phyloP scores from a whole-genome alignment of 305 asterid species.

The Fraxinus platypoda region DNA sequence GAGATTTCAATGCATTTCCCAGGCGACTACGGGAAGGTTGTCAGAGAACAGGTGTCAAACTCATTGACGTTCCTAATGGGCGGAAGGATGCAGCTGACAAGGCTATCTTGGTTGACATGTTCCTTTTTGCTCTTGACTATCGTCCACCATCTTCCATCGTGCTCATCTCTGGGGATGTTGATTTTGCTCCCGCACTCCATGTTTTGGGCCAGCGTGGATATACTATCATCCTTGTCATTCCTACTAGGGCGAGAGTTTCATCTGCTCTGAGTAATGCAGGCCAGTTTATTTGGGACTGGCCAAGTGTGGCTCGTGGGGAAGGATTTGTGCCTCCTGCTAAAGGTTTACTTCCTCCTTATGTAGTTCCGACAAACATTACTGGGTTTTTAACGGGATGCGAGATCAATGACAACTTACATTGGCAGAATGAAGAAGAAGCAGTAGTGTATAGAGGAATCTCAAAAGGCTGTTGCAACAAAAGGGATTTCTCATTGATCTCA shows the following conservation, averaged over 20 bases:
- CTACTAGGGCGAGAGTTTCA: constrained; percentile 66
- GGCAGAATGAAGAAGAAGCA: constrained; percentile 77
- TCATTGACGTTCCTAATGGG: constrained; percentile 86
- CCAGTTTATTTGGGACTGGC: constrained; percentile 93
- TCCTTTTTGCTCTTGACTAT: constrained; percentile 92
- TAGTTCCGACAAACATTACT: constrained; percentile 39
- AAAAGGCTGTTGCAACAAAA: constrained; percentile 31
- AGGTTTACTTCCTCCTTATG: constrained; percentile 33
- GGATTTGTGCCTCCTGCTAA: constrained; percentile 64
- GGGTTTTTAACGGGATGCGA: constrained; percentile 41
- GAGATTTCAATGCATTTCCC: constrained; percentile 84
- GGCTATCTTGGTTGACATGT: constrained; percentile 95
- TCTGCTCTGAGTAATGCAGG: constrained; percentile 89
- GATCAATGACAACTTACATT: constrained; percentile 41
- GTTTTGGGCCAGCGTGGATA: constrained; percentile 95
- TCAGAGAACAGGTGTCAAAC: constrained; percentile 94
- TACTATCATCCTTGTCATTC: constrained; percentile 80
- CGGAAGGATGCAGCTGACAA: constrained; percentile 97
- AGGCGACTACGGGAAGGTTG: constrained; percentile 88
- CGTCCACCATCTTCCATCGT: constrained; percentile 87
- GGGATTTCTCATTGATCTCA: constrained; percentile 51
- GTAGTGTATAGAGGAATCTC: constrained; percentile 67
- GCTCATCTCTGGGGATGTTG: constrained; percentile 96
- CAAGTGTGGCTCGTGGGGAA: constrained; percentile 81
- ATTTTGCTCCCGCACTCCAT: constrained; percentile 94